Evolutionary conservation across 2,329 filamentous ascomycete genomes (phyloP).

Genomic region (Triangularia setosa): DNA sequence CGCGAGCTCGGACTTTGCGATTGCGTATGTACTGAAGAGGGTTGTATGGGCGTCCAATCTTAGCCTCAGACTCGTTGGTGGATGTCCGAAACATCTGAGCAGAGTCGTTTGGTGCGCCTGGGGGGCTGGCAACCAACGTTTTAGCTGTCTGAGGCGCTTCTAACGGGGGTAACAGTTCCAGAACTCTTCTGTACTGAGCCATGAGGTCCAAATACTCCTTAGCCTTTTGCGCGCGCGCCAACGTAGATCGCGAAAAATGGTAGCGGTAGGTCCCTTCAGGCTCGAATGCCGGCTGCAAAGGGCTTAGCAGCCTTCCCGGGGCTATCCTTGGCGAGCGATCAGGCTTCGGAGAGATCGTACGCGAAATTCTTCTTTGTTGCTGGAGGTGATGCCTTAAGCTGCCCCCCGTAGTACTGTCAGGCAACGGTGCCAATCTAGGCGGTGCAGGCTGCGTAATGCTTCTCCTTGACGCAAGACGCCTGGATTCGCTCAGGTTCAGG

Average conservation of each 20-base stretch:
- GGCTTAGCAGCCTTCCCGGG: conserved; percentile 40
- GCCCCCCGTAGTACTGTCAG: conserved; percentile 50
- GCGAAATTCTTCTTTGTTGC: conserved; percentile 62
- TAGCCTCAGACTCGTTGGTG: conserved; percentile 32
- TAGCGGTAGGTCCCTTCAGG: conserved; percentile 51
- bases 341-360: conserved; percentile 57
- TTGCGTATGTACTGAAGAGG: conserved; percentile 92
- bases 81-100: conserved; percentile 26
- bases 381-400: conserved; percentile 67
- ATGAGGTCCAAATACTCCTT: conserved; percentile 82
- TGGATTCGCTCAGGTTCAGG: conserved; percentile 79
- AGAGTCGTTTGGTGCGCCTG: conserved; percentile 36
- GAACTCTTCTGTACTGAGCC: conserved; percentile 73
- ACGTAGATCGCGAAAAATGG: conserved; percentile 73
- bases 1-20: conserved; percentile 75
- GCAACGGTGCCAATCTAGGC: conserved; percentile 49
- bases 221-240: conserved; percentile 78
- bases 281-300: conserved; percentile 48
- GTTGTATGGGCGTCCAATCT: conserved; percentile 73
- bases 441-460: conserved; percentile 50
- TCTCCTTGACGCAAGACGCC: conserved; percentile 59
- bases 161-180: conserved; percentile 75
- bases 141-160: conserved; percentile 41
- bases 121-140: conserved; percentile 39
- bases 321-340: conserved; percentile 41